These are phyloP conservation scores for Plasmodium inui DNA, from an alignment of 169 alveolate species.

Conservation along the genomic window DNA sequence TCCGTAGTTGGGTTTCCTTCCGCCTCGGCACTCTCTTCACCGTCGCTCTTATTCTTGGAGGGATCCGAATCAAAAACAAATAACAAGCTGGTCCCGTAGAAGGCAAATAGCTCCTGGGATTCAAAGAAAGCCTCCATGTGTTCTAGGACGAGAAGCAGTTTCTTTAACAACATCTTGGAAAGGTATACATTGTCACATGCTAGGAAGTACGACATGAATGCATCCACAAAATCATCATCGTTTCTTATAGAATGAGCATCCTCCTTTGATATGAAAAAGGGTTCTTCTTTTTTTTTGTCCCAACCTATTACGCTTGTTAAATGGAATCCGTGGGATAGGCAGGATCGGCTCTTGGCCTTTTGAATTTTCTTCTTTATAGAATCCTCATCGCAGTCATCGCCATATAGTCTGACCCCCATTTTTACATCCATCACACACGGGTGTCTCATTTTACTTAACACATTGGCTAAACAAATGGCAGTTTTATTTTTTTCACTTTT, in stretches of 20 bases:
- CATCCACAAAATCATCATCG: constrained; percentile 61
- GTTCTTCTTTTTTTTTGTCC: constrained; percentile 58
- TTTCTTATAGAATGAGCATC: constrained; percentile 75
- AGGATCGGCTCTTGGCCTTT: constrained; percentile 78
- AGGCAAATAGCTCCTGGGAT: constrained; percentile 77
- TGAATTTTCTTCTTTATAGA: constrained; percentile 74
- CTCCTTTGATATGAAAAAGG: constrained; percentile 76
- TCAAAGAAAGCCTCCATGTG: constrained; percentile 75
- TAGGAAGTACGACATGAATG: constrained; percentile 76
- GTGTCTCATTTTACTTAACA: constrained; percentile 77
- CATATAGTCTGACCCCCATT: constrained; percentile 82
- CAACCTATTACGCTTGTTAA: constrained; percentile 82
- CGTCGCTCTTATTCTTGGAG: constrained; percentile 11
- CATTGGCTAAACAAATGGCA: constrained; percentile 79
- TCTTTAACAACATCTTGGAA: constrained; percentile 42
- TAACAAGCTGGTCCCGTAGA: constrained; percentile 81
- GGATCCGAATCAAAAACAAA: constrained; percentile 81
- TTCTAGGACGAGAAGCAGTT: constrained; percentile 66
- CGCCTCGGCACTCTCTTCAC: background rate
- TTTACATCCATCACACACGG: constrained; percentile 85
- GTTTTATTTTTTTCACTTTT: constrained; percentile 23
- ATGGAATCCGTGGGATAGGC: constrained; percentile 82
- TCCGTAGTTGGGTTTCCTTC: background rate
- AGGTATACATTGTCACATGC: constrained; percentile 65
- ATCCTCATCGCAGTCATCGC: constrained; percentile 79